Evolutionary conservation across 2,329 filamentous ascomycete species (phyloP).

Genomic region (Trichoderma sp.): DNA sequence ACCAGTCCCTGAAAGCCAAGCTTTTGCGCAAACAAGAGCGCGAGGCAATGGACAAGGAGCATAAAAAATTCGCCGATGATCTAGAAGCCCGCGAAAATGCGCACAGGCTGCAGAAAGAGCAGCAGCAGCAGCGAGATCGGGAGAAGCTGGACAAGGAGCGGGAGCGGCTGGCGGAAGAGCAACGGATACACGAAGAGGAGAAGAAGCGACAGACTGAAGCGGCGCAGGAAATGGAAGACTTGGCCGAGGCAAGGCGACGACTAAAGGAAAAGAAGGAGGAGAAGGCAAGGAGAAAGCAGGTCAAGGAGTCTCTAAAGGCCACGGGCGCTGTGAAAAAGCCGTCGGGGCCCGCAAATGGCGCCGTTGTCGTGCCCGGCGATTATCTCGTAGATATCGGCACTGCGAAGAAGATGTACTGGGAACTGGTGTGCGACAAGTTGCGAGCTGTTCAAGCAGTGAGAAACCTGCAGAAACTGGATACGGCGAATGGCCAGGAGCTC

Average conservation of each 20-base stretch:
- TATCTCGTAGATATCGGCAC: conserved; percentile 36
- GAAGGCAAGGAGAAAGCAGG: conserved; percentile 42
- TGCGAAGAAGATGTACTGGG: conserved; percentile 42
- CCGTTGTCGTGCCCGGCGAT: conserved; percentile 41
- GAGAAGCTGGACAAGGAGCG: conserved; percentile 43
- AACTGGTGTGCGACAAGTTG: conserved; percentile 46
- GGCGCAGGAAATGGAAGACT: conserved; percentile 43
- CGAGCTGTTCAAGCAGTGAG: conserved; percentile 42
- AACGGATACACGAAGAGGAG: conserved; percentile 44
- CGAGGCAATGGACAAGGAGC: conserved; percentile 71
- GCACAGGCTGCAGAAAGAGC: conserved; percentile 60
- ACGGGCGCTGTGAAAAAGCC: conserved; percentile 28
- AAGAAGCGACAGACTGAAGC: conserved; percentile 39
- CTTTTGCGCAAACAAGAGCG: conserved; percentile 70
- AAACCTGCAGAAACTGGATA: conserved; percentile 35
- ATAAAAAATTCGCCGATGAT: conserved; percentile 80
- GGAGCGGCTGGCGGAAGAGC: conserved; percentile 41
- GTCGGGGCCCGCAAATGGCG: conserved; percentile 38
- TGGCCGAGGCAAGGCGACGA: conserved; percentile 41
- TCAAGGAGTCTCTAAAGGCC: conserved; percentile 40
- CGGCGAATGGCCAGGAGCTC: conserved; percentile 32
- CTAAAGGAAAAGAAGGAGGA: conserved; percentile 46
- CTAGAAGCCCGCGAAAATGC: conserved; percentile 76
- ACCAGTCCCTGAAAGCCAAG: conserved; percentile 71
- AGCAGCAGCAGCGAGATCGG: conserved; percentile 41